Evolutionary conservation across 2,329 filamentous ascomycete species (phyloP).

Genomic region (Penicillium brevicompactum): DNA sequence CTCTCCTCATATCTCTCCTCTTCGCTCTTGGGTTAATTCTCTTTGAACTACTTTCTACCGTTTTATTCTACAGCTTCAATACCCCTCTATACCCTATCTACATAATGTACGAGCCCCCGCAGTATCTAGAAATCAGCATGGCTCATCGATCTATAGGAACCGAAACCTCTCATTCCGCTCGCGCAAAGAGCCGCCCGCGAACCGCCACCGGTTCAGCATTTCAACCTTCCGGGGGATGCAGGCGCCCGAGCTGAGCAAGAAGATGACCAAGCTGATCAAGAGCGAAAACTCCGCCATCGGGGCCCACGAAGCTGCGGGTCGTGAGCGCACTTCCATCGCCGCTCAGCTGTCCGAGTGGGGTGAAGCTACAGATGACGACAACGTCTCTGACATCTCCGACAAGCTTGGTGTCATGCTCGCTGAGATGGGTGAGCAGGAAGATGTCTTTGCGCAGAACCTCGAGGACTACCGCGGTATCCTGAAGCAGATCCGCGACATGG

Average conservation of each 20-base stretch:
- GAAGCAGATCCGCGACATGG: conserved; percentile 93
- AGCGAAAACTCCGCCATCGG: conserved; percentile 85
- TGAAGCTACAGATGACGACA: conserved; percentile 84
- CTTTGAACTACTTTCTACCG: not conserved
- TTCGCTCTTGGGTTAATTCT: not conserved
- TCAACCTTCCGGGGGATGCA: conserved; percentile 79
- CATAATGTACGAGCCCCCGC: conserved; percentile 15
- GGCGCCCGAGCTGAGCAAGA: conserved; percentile 86
- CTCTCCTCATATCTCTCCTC: conserved; percentile 8
- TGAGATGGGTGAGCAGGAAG: conserved; percentile 93
- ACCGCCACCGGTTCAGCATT: conserved; percentile 76
- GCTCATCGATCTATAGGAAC: conserved; percentile 36
- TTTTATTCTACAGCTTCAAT: not conserved
- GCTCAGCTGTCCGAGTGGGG: conserved; percentile 96
- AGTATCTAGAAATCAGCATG: not conserved
- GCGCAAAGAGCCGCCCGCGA: conserved; percentile 29
- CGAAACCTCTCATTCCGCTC: conserved; percentile 45
- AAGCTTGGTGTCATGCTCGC: conserved; percentile 91
- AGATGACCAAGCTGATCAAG: conserved; percentile 91
- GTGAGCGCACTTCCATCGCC: conserved; percentile 81
- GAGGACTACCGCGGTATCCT: conserved; percentile 81
- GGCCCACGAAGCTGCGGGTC: conserved; percentile 80
- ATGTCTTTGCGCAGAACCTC: conserved; percentile 78
- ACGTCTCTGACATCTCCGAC: conserved; percentile 86
- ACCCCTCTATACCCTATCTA: conserved; percentile 2